These are phyloP conservation scores for Helianthus tuberosus DNA, from an alignment of 129 eudicot species.

Conservation along the genomic window DNA sequence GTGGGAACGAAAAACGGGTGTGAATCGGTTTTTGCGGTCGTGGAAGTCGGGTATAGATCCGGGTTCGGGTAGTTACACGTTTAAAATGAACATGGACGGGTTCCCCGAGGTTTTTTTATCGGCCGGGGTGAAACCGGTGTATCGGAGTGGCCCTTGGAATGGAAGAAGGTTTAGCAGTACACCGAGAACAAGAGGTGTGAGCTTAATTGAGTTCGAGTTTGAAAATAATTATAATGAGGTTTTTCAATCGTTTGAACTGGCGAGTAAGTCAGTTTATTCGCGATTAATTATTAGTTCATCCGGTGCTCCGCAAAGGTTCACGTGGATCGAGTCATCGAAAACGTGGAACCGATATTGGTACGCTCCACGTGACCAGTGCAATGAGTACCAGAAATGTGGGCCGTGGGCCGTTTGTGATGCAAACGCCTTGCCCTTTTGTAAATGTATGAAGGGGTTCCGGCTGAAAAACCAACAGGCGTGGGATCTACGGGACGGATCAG, in stretches of 20 bases:
- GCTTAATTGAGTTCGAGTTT: constrained; percentile 33
- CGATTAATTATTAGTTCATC: constrained; percentile 39
- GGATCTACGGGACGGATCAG: constrained; percentile 61
- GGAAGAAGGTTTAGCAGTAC: background rate
- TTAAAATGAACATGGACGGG: constrained; percentile 40
- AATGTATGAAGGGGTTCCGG: constrained; percentile 52
- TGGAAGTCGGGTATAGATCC: constrained; percentile 56
- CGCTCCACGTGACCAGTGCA: constrained; percentile 66
- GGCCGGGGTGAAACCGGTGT: background rate
- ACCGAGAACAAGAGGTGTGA: background rate
- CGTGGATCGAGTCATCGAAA: constrained; percentile 43
- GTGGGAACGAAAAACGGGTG: constrained; percentile 49
- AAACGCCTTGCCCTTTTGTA: too few relatives aligned
- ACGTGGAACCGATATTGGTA: constrained; percentile 60
- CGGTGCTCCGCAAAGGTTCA: constrained; percentile 42
- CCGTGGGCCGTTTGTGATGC: constrained; percentile 48
- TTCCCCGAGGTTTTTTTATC: constrained; percentile 45
- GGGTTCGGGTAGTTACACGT: constrained; percentile 41
- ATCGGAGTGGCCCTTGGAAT: constrained; percentile 70
- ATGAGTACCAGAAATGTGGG: constrained; percentile 57
- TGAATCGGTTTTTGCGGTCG: constrained; percentile 39
- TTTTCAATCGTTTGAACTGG: constrained; percentile 32
- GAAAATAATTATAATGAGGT: constrained; percentile 30
- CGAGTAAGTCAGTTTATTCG: constrained; percentile 34
- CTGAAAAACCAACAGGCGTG: constrained; percentile 53